Base-by-base conservation (phyloP, 129 eudicot genomes). In the Lactuca saligna region DNA sequence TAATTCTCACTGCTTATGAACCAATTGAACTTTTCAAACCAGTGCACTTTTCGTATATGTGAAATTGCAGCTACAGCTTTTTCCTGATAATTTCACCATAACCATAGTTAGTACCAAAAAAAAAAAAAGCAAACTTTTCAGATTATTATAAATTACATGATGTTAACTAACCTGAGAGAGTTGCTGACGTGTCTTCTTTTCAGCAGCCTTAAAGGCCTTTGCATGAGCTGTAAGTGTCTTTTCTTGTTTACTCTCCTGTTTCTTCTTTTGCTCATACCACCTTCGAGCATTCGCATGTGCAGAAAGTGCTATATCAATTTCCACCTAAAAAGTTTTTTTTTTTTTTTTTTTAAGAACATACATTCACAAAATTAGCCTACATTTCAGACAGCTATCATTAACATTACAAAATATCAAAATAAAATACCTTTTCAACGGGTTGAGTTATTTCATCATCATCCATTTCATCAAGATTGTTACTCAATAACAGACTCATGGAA, bases 11-110 rank as follows among this genome's bases (percentile, higher is more conserved):
- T 93, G 85, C 91, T 93, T 78, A 93, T 84, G 63, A 93, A 93
- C 98, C 98, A 93, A 73, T 93, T 89, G 56, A 93, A 93, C 75
- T 93, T 93, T 82, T 93, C 98, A 65, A 93, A 93, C 98, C 98
- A 93, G 82, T 88, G 98, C 63, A 93, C 98, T 78, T 93, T 93
- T 7, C 96, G 89, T 75, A 89, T 89, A 79, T 93, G 98, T 78
- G 96, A 82, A 73, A 93, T 89, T 37, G 86, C 81, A 61, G 96
- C 96, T 67, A 93, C 98, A 48, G 86, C 32, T 78, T 93, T 93
- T 78, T 89, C 98, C 98, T 93, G 84, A 70, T 38, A 53, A 76
- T 61, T 60, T 69, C 17, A 68, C 50, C 59, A 33, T 59, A 61
- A 76, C 33, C 54, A n/a, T 41, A 69, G 42, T 76, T 46, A 69